Evolutionary conservation across 1,284 basidiomycete species (phyloP), one percentile per base, ranked within the genome.

Genomic region (Ceratobasidium sp.): DNA sequence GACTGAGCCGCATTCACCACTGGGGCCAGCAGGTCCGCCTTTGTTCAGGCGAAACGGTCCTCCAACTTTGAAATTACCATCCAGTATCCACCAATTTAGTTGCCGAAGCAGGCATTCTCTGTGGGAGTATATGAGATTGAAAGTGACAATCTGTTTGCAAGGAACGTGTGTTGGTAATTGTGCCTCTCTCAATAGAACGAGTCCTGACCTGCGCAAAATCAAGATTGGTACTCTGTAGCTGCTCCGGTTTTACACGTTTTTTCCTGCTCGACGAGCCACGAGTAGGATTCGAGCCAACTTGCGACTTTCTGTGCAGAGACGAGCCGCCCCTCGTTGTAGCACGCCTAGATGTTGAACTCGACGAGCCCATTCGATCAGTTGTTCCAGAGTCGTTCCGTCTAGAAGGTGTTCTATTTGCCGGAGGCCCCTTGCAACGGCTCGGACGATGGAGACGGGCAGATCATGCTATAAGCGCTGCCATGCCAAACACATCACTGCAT

Each of bases 81-180:
- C 64, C 11, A 67, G 46, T 46, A 67, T 55, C 64, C 64, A 67
- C 64, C 64, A 67, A 41, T 67, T 67, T 21, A 67, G 28, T 55
- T 67, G 64, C 32, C 64, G 49, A 28, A 67, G 49, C n/a, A 55
- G 30, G 26, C 64, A 67, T 67, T 67, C 64, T 26, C 44, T 43
- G 43, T 67, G 64, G 11, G 47, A 18, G 35, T 35, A 67, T 41
- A 55, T 67, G 5, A 41, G 64, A 38, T 67, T 67, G n/a, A 67
- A 67, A 11, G 64, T 67, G 1, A 67, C 50, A 55, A 55, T 67
- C 64, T 67, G 43, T 32, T 32, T 47, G 54, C 18, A 41, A n/a
- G 55, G 28, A 32, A 35, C 13, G 28, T 21, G 26, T n/a, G 18
- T 55, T 38, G 44, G 35, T 55, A 21, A 1, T 44, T 28, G 46